Conservation (phyloP, 1,284 basidiomycete species). For the Cerioporus squamosus region DNA sequence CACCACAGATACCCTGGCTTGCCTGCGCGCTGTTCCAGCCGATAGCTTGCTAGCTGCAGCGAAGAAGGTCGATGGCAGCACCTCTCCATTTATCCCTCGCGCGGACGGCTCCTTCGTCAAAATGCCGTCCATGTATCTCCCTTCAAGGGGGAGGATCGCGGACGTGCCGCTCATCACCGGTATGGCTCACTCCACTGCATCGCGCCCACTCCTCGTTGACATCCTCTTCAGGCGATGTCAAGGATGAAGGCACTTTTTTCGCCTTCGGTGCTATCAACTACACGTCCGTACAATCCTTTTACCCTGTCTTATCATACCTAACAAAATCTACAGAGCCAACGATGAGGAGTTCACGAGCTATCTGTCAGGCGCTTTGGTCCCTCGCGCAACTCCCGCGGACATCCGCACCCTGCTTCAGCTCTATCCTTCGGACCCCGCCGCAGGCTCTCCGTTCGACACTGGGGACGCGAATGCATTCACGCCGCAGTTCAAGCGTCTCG, state of each 20-base stretch:
- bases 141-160: slow-evolving; percentile 25
- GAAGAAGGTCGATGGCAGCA: slow-evolving; percentile 4
- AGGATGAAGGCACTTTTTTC: slow-evolving; percentile 38
- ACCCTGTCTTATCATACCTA: no score
- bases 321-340: slow-evolving; percentile 1
- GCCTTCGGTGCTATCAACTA: slow-evolving; percentile 14
- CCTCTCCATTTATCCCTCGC: slow-evolving; percentile 22
- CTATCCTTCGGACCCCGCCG: slow-evolving; percentile 46
- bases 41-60: slow-evolving; percentile 33
- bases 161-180: slow-evolving; percentile 35
- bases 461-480: slow-evolving; percentile 45
- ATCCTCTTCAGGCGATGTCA: slow-evolving; percentile 22
- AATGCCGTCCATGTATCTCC: slow-evolving; percentile 25
- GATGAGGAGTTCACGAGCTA: background rate
- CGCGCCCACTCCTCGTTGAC: fast-evolving
- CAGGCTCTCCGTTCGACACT: slow-evolving; percentile 57
- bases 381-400: slow-evolving; percentile 29
- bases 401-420: slow-evolving; percentile 37
- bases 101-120: slow-evolving; percentile 34
- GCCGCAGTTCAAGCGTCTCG: slow-evolving; percentile 55
- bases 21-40: slow-evolving; percentile 40
- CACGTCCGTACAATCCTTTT: slow-evolving; percentile 9
- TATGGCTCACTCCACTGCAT: no score
- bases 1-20: slow-evolving; percentile 40
- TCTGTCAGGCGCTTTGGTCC: slow-evolving; percentile 34